Base-by-base conservation (phyloP, 2,329 filamentous ascomycete genomes). In the Clonostachys rhizophaga region DNA sequence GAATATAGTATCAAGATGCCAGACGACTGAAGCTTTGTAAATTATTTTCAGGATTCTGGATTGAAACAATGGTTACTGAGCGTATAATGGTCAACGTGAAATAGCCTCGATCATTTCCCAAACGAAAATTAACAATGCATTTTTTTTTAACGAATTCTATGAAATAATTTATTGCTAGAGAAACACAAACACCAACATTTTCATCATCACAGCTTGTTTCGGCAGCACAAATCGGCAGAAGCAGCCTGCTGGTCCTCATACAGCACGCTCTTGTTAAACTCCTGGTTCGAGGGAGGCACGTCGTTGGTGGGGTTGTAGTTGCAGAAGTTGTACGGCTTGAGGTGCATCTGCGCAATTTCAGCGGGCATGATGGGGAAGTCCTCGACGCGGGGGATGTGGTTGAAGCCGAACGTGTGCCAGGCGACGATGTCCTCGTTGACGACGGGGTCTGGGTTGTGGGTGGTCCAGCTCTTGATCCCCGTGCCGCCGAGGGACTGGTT, bases 321-420 rank as follows among this genome's bases (percentile, higher is more conserved):
- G 50, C 78, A 78, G 55, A 78, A 75, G 50, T 75, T 75, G 4
- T 69, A 68, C 0, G 74, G 74, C 56, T 75, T 76, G 39, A 78
- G 55, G 1, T 59, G 57, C 0, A 77, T 68, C 47, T 63, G 64
- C 48, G 77, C 61, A 44, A 66, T 72, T 58, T 85, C 82, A 51
- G 72, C 74, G 0, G 82, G 82, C 82, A 86, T 85, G 34, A 85
- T 78, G 0, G 81, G 82, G 65, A 83, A 86, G 57, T 86, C 82
- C 37, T 53, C 51, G 11, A 50, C 49, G 9, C 49, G 34, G 12
- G 51, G 49, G 72, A 95, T 91, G 63, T 95, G 90, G 2, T 86
- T 91, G 36, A 95, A 74, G 40, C 90, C 90, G 58, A 95, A 95
- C 0, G 89, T 92, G 68, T 95, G 89, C 90, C 89, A 95, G 12